Base-by-base conservation (phyloP, 176 grass and related monocot species). In the barley (Hordeum vulgare) region DNA sequence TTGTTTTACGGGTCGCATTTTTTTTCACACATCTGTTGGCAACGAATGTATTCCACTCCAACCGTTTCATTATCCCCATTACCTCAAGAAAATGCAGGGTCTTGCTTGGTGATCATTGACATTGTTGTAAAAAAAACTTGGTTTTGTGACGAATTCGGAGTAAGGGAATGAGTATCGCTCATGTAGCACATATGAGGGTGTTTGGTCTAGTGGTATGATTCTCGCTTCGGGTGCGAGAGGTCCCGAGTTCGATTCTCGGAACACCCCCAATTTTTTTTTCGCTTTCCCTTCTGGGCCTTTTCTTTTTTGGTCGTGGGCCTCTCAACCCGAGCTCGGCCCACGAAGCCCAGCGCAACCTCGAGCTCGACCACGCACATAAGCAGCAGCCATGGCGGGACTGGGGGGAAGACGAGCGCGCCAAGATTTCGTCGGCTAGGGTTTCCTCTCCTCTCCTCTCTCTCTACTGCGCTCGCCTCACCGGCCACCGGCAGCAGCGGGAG, bases 131-230 rank as follows among this genome's bases (percentile, higher is more conserved):
- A 17, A 18, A 18, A 49, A 12, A n/a, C n/a, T n/a, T 0, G 1
- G 47, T 51, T 51, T 15, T 18, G 47, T 51, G 1, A 51, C 42
- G 3, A 7, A 0, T 0, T 44, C 0, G 13, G 4, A 1, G 15
- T 47, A 47, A 47, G 4, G 8, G 0, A 0, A 0, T 54, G 6
- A 6, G 47, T 51, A 51, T 51, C 14, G 47, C 15, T 51, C 6
- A 51, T 0, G 0, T 1, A 3, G 18, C 2, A 54, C 18, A 2
- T 3, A 3, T 54, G 0, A 54, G 51, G 90, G 89, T 87, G 90
- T 89, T 94, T 97, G 88, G 92, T 97, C 95, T 91, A 92, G 95
- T 94, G 92, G 92, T 92, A 91, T 94, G 92, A 94, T 94, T 92
- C 94, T 97, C 92, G 92, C 95, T 94, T 97, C 88, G 92, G 84